Evolutionary conservation across 345 rosid species (phyloP).

Genomic region (Turritis glabra): DNA sequence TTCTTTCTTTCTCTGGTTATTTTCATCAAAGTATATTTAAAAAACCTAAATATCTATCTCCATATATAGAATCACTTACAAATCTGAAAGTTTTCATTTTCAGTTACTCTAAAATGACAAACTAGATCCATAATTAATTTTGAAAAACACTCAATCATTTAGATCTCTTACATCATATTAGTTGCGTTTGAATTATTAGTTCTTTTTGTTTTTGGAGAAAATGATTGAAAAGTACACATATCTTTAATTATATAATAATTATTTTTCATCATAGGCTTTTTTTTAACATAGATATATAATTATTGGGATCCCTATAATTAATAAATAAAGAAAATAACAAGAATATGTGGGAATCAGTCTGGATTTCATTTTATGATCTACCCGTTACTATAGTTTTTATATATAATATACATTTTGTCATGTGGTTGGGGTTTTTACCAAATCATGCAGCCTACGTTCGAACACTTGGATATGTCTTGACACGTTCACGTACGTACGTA

Average conservation of each 20-base stretch:
- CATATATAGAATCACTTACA: constrained; percentile 28
- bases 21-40: not conserved
- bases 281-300: not conserved
- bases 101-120: not conserved
- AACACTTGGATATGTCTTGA: constrained; percentile 37
- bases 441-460: constrained; percentile 33
- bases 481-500: constrained; percentile 43
- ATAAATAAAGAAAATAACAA: not conserved
- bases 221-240: constrained; percentile 18
- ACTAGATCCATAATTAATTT: not conserved
- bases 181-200: not conserved
- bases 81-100: constrained; percentile 5
- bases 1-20: not conserved
- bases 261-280: not conserved
- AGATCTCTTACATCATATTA: constrained; percentile 7
- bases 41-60: constrained; percentile 8
- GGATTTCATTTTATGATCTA: not conserved
- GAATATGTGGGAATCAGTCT: not conserved
- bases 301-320: not conserved
- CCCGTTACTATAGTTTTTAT: too few species aligned
- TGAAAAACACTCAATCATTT: constrained; percentile 17
- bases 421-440: constrained; percentile 31
- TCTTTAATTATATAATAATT: not conserved
- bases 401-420: constrained; percentile 5
- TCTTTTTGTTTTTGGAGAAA: not conserved